Base-by-base conservation (phyloP, 2,329 filamentous ascomycete species). In the Aspergillus quadrilineatus region DNA sequence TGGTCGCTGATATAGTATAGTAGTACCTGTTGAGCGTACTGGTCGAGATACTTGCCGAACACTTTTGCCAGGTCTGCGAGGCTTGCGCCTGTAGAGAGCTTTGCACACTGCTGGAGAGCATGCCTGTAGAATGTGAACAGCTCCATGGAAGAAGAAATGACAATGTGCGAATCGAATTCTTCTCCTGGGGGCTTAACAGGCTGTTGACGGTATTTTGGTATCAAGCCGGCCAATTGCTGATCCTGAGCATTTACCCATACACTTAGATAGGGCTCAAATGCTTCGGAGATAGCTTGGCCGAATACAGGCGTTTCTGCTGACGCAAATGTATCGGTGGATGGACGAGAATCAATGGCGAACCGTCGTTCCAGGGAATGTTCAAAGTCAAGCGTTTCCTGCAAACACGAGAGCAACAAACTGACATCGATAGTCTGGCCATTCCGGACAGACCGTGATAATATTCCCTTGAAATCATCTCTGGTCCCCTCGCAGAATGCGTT, bases 161-260 rank as follows among this genome's bases (percentile, higher is more conserved):
- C 93, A 44, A 90, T 86, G 70, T 96, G 90, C 0, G 89, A 81
- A 42, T 90, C 90, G 72, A 97, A 97, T 55, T 99, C 94, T 65
- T 99, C 94, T 63, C 97, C 94, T 0, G 83, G 78, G 3, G 90
- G 86, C 41, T 92, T 82, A 2, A 96, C 81, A 0, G 91, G 89
- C 65, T 96, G 91, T 58, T 82, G 84, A 62, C 89, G 90, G 74
- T 97, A 97, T 70, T 86, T 91, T 0, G 92, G 92, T 61, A 99
- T 90, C 75, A 97, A 85, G 6, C 80, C 75, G 5, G 91, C 88
- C 56, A 97, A 80, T 66, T 96, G 88, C 65, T 87, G 93, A 74
- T 97, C 93, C 73, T 97, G 94, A 8, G 91, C 93, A 58, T 97
- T 93, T 1, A 99, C 92, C 94, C 94, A 99, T 4, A 99, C 79